Evolutionary conservation across 345 rosid species (phyloP), one percentile per base, ranked within the genome.

Genomic region (Nasturtium officinale): DNA sequence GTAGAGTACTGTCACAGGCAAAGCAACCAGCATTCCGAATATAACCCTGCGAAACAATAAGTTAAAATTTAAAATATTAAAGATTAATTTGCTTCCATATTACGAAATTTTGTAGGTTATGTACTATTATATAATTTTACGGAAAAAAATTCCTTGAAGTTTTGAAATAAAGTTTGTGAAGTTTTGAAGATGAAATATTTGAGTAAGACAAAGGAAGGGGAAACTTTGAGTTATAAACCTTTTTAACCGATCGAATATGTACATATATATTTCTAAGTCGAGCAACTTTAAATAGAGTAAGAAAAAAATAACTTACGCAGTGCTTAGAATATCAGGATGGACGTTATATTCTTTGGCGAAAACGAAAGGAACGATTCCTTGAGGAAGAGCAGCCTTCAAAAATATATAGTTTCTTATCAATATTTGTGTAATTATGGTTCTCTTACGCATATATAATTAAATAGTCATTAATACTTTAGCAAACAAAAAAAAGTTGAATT

Each of bases 311-410:
- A 82, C 88, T 83, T 83, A 90, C 90, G 84, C 87, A 32, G 92
- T 86, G 73, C 96, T 86, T 61, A 87, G 85, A 53, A 87, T 82
- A 65, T 85, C 89, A 11, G 96, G 82, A 67, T 90, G 90, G 53
- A 90, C 86, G 42, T 82, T 84, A 56, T 87, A 87, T 70, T 89
- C 86, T 64, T 82, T 85, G 15, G 92, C 96, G 70, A 87, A 89
- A 9, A 89, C 89, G 48, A 87, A 89, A 13, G 92, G 92, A 35
- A 86, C 86, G 30, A 89, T 76, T 17, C 85, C 90, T 67, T 82
- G 87, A 17, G 96, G 88, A 58, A 90, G 96, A 71, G 92, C 86
- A 20, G 92, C 96, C 96, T 89, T 73, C 23, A n/a, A 45, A 32
- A 42, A 1, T 45, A 38, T 5, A 25, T 7, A 4, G 11, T 45